A percentile compares a stretch with the other conserved stretches of the same genome.
phyloP scores from a whole-genome alignment of 2,329 filamentous ascomycete species.

The Ophiosphaerella narmari region DNA sequence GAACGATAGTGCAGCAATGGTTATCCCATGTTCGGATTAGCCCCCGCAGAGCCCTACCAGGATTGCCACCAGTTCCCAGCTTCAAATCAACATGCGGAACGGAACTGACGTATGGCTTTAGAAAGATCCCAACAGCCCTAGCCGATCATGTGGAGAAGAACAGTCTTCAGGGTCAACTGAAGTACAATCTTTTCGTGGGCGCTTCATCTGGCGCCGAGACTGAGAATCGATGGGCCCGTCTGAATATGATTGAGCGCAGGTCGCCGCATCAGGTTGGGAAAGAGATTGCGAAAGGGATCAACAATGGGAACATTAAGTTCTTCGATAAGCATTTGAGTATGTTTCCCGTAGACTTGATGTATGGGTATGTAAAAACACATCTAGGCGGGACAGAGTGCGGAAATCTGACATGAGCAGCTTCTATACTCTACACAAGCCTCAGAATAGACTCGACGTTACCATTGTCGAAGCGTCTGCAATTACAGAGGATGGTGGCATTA shows the following conservation, averaged over 20 bases:
- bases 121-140: slow-evolving; percentile 80
- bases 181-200: slow-evolving; percentile 86
- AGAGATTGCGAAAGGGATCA: slow-evolving; percentile 87
- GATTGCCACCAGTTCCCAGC: no score
- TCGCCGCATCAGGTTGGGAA: slow-evolving; percentile 89
- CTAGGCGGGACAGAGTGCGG: background rate
- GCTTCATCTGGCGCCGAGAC: slow-evolving; percentile 90
- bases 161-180: slow-evolving; percentile 78
- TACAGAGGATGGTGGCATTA: slow-evolving; percentile 85
- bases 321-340: slow-evolving; percentile 94
- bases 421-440: slow-evolving; percentile 79
- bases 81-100: background rate
- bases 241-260: slow-evolving; percentile 88
- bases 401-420: slow-evolving; percentile 55
- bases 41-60: no score
- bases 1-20: background rate
- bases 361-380: slow-evolving; percentile 53
- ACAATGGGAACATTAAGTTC: slow-evolving; percentile 85
- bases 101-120: slow-evolving; percentile 41
- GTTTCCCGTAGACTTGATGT: slow-evolving; percentile 87
- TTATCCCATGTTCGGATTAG: background rate
- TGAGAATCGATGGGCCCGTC: slow-evolving; percentile 85
- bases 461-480: slow-evolving; percentile 87
- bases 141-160: slow-evolving; percentile 91
- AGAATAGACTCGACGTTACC: slow-evolving; percentile 77